Evolutionary conservation across 768 basidiomycete genomes (phyloP).

Genomic region (Rubroboletus pulcherrimus): DNA sequence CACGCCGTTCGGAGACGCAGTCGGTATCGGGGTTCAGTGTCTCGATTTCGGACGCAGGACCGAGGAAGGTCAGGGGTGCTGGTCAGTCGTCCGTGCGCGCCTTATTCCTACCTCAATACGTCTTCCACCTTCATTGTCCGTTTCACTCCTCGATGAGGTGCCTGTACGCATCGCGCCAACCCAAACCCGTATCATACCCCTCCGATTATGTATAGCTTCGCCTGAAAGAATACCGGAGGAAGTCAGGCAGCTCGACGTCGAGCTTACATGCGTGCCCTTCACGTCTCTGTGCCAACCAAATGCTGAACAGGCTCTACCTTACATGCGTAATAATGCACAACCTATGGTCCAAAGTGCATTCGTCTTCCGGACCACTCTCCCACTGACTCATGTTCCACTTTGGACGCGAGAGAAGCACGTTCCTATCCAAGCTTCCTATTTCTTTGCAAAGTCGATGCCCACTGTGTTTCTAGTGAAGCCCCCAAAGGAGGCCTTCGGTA

Average conservation of each 20-base stretch:
- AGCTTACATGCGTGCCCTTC: slow-evolving; percentile 30
- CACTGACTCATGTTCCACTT: slow-evolving; percentile 41
- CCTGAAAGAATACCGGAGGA: slow-evolving; percentile 29
- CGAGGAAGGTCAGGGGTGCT: slow-evolving; percentile 39
- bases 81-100: slow-evolving; percentile 41
- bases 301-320: not conserved
- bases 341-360: not conserved
- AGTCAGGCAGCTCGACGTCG: slow-evolving; percentile 38
- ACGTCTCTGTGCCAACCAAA: not conserved
- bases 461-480: slow-evolving; percentile 57
- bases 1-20: slow-evolving; percentile 64
- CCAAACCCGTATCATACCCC: slow-evolving; percentile 59
- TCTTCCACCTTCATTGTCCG: slow-evolving; percentile 16
- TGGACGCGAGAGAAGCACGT: slow-evolving; percentile 38
- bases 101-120: not conserved
- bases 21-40: slow-evolving; percentile 63
- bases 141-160: slow-evolving; percentile 15
- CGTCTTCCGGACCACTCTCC: slow-evolving; percentile 37
- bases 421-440: slow-evolving; percentile 54
- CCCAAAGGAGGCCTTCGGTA: slow-evolving; percentile 37
- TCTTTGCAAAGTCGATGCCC: slow-evolving; percentile 52
- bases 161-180: slow-evolving; percentile 49
- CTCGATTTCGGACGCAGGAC: slow-evolving; percentile 16
- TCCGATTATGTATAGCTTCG: slow-evolving; percentile 41
- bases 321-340: not conserved